phyloP scores from a whole-genome alignment of 2,329 filamentous ascomycete genomes.

The Curvularia hawaiiensis region DNA sequence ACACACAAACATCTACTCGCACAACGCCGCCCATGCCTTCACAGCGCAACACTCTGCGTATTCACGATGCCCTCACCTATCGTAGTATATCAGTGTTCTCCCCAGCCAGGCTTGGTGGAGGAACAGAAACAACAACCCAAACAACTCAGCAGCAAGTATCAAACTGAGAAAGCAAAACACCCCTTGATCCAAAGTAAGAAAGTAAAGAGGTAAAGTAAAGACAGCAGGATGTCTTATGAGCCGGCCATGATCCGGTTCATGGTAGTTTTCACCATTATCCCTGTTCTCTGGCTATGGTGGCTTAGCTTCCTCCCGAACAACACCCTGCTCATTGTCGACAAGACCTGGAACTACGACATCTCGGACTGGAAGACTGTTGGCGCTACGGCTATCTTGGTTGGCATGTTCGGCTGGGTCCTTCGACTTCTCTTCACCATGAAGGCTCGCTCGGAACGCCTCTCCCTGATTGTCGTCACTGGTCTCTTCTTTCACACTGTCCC shows the following conservation, averaged over 20 bases:
- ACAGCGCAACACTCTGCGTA: too few relatives aligned
- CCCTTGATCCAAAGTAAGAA: not conserved
- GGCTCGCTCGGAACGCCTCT: not conserved
- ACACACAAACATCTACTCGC: too few relatives aligned
- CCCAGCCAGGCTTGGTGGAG: too few relatives aligned
- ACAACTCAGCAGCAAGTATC: not conserved
- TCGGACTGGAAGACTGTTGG: not conserved
- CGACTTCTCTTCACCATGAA: not conserved
- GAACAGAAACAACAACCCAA: too few relatives aligned
- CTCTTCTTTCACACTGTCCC: conserved; percentile 22
- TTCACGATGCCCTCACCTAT: too few relatives aligned
- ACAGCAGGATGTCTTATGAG: not conserved
- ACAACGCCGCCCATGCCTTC: too few relatives aligned
- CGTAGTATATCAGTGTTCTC: too few relatives aligned
- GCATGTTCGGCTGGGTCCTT: not conserved
- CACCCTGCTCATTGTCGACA: not conserved
- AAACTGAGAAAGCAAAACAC: not conserved
- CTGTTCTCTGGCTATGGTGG: not conserved
- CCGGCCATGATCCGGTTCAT: not conserved
- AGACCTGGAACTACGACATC: not conserved
- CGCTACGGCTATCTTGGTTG: not conserved
- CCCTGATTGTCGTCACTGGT: not conserved
- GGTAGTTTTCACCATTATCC: not conserved
- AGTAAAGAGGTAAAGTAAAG: not conserved
- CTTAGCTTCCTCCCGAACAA: not conserved